Percentiles rank a stretch among this genome's conserved stretches.
Conservation (phyloP, 2,329 filamentous ascomycete species). For the Monilinia fructigena region DNA sequence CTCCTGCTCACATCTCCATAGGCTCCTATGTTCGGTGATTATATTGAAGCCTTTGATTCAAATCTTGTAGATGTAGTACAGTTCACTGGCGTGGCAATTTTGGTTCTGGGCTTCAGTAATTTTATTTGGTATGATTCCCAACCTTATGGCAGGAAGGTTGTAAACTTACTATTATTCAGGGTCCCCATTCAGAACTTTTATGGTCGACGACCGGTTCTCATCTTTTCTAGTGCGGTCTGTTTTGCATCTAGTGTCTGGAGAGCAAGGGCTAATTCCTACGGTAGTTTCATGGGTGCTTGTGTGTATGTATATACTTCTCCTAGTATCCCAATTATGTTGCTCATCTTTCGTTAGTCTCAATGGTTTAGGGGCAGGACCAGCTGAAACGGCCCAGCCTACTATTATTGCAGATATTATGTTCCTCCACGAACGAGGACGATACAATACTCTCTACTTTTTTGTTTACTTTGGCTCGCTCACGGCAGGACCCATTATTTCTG, state of each 20-base stretch:
- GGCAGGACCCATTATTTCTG: conserved; percentile 58
- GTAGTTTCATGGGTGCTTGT: conserved; percentile 62
- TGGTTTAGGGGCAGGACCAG: conserved; percentile 58
- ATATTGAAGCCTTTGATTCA: conserved; percentile 50
- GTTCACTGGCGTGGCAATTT: conserved; percentile 46
- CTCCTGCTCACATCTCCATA: conserved; percentile 19
- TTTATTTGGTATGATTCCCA: conserved; percentile 47
- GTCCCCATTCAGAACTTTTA: conserved; percentile 49
- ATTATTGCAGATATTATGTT: conserved; percentile 66
- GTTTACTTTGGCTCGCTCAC: conserved; percentile 62
- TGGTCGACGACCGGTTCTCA: conserved; percentile 49
- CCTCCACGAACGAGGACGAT: conserved; percentile 62
- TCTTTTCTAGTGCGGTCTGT: conserved; percentile 47
- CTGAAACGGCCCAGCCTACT: conserved; percentile 60
- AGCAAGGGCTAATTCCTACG: conserved; percentile 56
- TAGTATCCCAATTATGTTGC: no score
- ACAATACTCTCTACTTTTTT: conserved; percentile 53
- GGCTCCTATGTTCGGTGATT: conserved; percentile 52
- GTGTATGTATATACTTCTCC: conserved; percentile 39
- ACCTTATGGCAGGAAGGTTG: background rate
- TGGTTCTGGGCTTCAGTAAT: conserved; percentile 51
- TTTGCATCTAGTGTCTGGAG: conserved; percentile 50
- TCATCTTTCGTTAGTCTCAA: conserved; percentile 45
- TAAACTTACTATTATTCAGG: conserved; percentile 21
- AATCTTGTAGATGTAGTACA: conserved; percentile 31